Base-by-base conservation (phyloP, 1,139 yeast species). In the Hansenula lynferdii region DNA sequence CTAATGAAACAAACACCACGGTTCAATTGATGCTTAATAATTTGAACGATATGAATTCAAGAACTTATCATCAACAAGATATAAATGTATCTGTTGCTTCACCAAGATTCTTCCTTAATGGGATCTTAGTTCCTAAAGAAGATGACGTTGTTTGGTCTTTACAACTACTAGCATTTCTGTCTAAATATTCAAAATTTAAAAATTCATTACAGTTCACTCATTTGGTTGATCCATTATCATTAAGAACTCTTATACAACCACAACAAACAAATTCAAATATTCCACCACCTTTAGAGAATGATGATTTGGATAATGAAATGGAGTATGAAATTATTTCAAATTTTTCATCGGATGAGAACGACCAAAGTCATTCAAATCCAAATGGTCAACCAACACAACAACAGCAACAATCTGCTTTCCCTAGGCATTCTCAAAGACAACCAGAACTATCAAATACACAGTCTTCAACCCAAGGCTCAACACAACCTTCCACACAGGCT, bases 61-160 rank as follows among this genome's bases (percentile, higher is more conserved):
- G 29, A 35, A 35, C 10, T 35, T 24, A 3, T 5, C 12, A 18
- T 7, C 22, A 48, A 21, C 48, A 48, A 20, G 50, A 45, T 31
- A 43, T 50, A 26, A 49, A 53, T 43, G 41, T 44, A 20, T 45
- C 47, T 1, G 42, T 48, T 15, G 56, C 67, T 3, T 60, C 67
- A 1, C 90, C 89, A 7, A 69, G 96, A 43, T 70, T 68, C 36
- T 85, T 86, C 55, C 71, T 80, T 24, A 76, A 81, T 41, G 95
- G 96, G 2, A 80, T 82, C 19, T 74, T 89, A 15, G 75, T 87
- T 10, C 96, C 97, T 1, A 75, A 87, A 44, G 95, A 86, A 47
- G 97, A 90, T 56, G 98, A 92, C 57, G 85, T 92, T 22, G 80
- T 87, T 26, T 89, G 97, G 96, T 84, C 95, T 6, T 69, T 92